These are phyloP conservation scores for Multifurca ochricompacta DNA, from an alignment of 768 basidiomycete genomes.

Conservation along the genomic window DNA sequence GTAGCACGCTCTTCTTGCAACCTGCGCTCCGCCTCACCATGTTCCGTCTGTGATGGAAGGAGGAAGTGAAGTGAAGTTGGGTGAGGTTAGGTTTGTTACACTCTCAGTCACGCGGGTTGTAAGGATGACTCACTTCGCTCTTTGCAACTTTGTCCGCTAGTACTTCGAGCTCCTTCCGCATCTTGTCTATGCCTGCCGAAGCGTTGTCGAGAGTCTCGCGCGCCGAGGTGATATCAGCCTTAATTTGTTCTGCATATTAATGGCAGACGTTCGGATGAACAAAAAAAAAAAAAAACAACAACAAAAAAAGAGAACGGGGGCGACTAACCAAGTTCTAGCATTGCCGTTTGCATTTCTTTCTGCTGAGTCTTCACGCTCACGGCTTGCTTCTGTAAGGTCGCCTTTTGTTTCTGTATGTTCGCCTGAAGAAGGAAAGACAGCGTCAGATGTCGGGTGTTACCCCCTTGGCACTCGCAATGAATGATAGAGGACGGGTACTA, in stretches of 20 bases:
- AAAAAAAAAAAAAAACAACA: background rate
- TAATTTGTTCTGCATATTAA: slow-evolving; percentile 71
- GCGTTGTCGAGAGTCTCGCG: slow-evolving; percentile 2
- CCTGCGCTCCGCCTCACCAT: slow-evolving; percentile 58
- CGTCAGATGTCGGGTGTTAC: no score
- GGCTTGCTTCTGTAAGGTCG: slow-evolving; percentile 70
- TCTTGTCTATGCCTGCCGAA: slow-evolving; percentile 7
- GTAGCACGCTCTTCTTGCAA: slow-evolving; percentile 83
- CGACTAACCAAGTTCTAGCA: slow-evolving; percentile 75
- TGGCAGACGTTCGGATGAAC: no score
- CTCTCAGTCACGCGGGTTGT: background rate
- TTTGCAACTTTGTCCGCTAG: slow-evolving; percentile 3
- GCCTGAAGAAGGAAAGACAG: slow-evolving; percentile 37
- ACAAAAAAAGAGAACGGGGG: background rate
- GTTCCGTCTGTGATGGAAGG: slow-evolving; percentile 36
- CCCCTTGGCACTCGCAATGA: no score
- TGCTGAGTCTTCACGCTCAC: slow-evolving; percentile 79
- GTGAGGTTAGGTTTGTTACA: no score
- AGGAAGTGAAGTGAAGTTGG: background rate
- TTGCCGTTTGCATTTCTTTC: slow-evolving; percentile 82
- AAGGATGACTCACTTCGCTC: background rate
- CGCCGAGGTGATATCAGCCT: slow-evolving; percentile 49
- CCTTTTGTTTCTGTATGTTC: slow-evolving; percentile 74
- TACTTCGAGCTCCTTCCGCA: slow-evolving; percentile 13
- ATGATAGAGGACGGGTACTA: background rate